Base-by-base conservation (phyloP, 2,329 filamentous ascomycete species). In the Aspergillus pseudoviridinutans region DNA sequence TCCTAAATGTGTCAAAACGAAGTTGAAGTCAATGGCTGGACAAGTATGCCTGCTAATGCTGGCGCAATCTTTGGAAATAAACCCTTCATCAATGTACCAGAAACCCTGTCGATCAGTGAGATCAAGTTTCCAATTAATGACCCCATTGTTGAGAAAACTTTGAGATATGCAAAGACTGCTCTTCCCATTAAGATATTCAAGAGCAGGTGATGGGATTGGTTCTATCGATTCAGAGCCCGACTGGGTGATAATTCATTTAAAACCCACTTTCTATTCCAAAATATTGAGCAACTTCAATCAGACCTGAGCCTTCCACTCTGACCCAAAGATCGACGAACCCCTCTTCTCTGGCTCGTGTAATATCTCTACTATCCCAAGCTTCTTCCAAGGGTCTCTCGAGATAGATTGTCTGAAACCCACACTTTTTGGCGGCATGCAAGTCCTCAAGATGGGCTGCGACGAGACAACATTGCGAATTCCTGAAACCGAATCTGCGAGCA, bases 391-490 rank as follows among this genome's bases (percentile, higher is more conserved):
- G 70, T 61, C 89, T 78, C 75, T 90, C 87, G 1, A 92, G 82
- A 68, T 91, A 92, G 1, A 92, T 79, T 0, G 88, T 89, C 64
- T 81, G 78, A 60, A 91, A 74, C 0, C 89, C 89, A 61, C 78
- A 80, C 2, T 67, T 68, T 63, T 83, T 84, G 4, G 89, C 89
- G 0, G 82, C 86, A 57, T 82, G 76, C 57, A 92, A 75, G 72
- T 92, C 89, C 9, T 70, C 73, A 59, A 92, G 75, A 74, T 92
- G 89, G 29, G 89, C 86, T 17, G 90, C 89, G 25, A 92, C 87
- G 83, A 92, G 86, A 38, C 85, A 87, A 54, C 90, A 86, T 67
- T 91, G 79, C 6, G 72, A 71, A 0, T 84, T 82, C 60, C 78
- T 63, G 35, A 86, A 61, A 0, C 81, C 82, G 54, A 92, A 73